These are phyloP conservation scores for Phoma herbarum DNA, from an alignment of 2,329 filamentous ascomycete species.

Conservation along the genomic window DNA sequence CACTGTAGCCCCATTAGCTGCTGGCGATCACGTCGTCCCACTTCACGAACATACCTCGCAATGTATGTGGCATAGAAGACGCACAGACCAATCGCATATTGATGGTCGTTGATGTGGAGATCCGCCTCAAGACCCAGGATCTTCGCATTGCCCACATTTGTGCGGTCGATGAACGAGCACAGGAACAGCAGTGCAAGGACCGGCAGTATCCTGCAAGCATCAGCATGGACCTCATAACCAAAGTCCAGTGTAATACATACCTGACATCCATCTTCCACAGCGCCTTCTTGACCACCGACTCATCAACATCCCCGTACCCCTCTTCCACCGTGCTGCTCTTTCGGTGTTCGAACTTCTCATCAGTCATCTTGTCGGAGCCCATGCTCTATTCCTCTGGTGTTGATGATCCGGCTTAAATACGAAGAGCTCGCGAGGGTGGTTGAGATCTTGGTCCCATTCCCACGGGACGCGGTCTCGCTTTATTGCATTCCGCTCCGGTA, in stretches of 20 bases:
- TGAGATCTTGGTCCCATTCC: neutral
- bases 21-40: neutral
- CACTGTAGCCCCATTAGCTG: constrained; percentile 52
- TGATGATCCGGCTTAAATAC: neutral
- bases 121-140: constrained; percentile 69
- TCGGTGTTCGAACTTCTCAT: constrained; percentile 37
- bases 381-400: constrained; percentile 8
- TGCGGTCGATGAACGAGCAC: constrained; percentile 72
- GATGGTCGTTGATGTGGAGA: constrained; percentile 62
- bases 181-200: constrained; percentile 71
- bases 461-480: neutral
- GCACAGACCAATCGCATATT: constrained; percentile 71
- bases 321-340: constrained; percentile 30
- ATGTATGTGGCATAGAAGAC: constrained; percentile 74
- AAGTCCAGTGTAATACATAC: constrained; percentile 34
- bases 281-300: constrained; percentile 44
- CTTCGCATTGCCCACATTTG: constrained; percentile 77
- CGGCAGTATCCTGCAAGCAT: constrained; percentile 63
- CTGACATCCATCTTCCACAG: constrained; percentile 65
- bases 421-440: neutral
- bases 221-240: constrained; percentile 6
- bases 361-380: constrained; percentile 31
- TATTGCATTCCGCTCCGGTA: constrained; percentile 5
- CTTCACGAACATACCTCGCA: constrained; percentile 55
- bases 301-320: constrained; percentile 22